Evolutionary conservation across 305 asterid genomes (phyloP).

Genomic region (Withania somnifera): DNA sequence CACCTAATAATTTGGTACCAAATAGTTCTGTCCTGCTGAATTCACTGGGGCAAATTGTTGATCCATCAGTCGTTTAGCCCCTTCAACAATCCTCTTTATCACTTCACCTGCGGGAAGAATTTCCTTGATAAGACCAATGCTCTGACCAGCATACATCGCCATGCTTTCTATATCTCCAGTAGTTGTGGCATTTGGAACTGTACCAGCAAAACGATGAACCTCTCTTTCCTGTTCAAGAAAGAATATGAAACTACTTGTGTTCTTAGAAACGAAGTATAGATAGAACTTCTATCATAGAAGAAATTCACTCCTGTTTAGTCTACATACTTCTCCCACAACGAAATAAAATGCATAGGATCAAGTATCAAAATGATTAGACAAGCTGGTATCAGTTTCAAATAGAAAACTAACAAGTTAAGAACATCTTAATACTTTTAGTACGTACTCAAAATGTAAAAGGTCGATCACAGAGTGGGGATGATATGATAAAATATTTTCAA

Average conservation of each 20-base stretch:
- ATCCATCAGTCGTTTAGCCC: conserved; percentile 51
- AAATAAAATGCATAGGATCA: neutral
- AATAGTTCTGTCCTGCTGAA: neutral
- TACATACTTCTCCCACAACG: neutral
- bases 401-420: neutral
- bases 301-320: neutral
- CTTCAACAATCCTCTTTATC: conserved; percentile 39
- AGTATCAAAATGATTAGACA: neutral
- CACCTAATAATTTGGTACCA: neutral
- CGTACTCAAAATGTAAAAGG: neutral
- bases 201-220: conserved; percentile 65
- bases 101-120: conserved; percentile 70
- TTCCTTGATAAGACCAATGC: conserved; percentile 54
- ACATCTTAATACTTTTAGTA: neutral
- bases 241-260: neutral
- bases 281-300: too few relatives aligned
- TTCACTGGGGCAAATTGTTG: conserved; percentile 18
- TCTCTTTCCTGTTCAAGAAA: conserved; percentile 49
- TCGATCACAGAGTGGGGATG: neutral
- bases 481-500: neutral
- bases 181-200: conserved; percentile 58
- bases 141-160: conserved; percentile 80
- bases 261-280: neutral
- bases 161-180: conserved; percentile 76
- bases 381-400: neutral